Percentiles rank a stretch among this genome's conserved stretches.
phyloP scores from a whole-genome alignment of 164 flowering plant genomes.

The Sedum album region DNA sequence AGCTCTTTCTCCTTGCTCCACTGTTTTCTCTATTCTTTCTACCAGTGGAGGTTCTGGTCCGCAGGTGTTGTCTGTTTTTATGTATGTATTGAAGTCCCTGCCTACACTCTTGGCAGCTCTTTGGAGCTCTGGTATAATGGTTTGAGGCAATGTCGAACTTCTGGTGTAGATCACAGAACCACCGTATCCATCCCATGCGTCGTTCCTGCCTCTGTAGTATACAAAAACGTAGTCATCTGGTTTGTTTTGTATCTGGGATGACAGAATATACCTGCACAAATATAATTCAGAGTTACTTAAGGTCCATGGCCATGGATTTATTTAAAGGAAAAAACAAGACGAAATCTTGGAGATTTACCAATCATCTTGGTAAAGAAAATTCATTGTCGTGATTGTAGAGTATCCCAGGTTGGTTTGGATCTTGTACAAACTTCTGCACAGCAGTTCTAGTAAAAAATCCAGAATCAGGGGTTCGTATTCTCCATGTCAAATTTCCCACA shows the following conservation, averaged over 20 bases:
- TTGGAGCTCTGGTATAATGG: constrained; percentile 74
- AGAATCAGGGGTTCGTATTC: constrained; percentile 76
- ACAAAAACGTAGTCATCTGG: constrained; percentile 87
- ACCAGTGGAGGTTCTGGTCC: constrained; percentile 90
- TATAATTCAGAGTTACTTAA: neutral
- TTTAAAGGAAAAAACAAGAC: neutral
- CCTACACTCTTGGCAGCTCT: constrained; percentile 73
- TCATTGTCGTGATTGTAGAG: constrained; percentile 93
- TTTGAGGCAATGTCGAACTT: constrained; percentile 62
- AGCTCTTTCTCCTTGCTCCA: constrained; percentile 71
- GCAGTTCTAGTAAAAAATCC: constrained; percentile 77
- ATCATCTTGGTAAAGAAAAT: constrained; percentile 89
- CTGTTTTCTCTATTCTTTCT: constrained; percentile 78
- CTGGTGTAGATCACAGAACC: constrained; percentile 91
- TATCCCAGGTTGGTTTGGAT: constrained; percentile 63
- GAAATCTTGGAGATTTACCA: constrained; percentile 39
- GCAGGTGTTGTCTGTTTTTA: constrained; percentile 77
- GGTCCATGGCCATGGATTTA: neutral
- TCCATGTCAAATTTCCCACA: constrained; percentile 81
- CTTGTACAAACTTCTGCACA: constrained; percentile 73
- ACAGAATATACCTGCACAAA: constrained; percentile 74
- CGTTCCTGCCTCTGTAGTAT: constrained; percentile 83
- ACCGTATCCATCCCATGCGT: constrained; percentile 99
- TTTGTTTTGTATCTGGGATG: constrained; percentile 63
- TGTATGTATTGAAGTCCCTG: constrained; percentile 65